Evolutionary conservation across 768 basidiomycete species (phyloP).

Genomic region (Mycena floridula): DNA sequence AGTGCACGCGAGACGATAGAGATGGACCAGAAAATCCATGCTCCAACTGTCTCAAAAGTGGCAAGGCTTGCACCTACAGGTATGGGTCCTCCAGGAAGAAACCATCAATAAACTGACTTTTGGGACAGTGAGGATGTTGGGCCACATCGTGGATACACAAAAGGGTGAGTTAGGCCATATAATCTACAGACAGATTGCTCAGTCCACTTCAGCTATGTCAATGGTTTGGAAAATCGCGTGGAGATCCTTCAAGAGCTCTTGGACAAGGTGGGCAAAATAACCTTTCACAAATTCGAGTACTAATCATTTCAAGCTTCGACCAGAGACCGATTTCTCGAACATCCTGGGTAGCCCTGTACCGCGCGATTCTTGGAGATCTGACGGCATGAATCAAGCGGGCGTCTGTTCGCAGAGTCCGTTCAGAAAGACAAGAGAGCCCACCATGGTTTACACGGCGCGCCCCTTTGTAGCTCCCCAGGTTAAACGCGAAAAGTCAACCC

Average conservation of each 20-base stretch:
- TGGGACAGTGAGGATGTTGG: too few relatives aligned
- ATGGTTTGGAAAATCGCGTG: conserved; percentile 50
- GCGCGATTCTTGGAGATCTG: conserved; percentile 56
- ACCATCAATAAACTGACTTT: conserved; percentile 34
- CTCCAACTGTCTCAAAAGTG: conserved; percentile 48
- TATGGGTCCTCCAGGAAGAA: conserved; percentile 11
- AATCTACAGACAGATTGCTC: background rate
- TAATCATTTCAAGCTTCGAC: conserved; percentile 56
- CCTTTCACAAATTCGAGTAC: background rate
- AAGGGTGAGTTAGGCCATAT: conserved; percentile 41
- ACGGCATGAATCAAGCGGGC: conserved; percentile 2
- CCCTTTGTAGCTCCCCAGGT: too few relatives aligned
- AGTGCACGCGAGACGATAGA: conserved; percentile 58
- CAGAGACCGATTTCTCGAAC: conserved; percentile 52
- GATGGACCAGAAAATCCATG: conserved; percentile 44
- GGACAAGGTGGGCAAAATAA: conserved; percentile 33
- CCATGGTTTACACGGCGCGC: too few relatives aligned
- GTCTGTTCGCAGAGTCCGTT: conserved; percentile 7
- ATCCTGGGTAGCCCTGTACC: conserved; percentile 58
- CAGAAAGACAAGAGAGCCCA: too few relatives aligned
- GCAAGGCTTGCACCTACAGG: conserved; percentile 56
- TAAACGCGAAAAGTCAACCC: too few relatives aligned
- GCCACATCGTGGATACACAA: conserved; percentile 61
- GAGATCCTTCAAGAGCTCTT: conserved; percentile 52
- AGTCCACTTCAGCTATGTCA: conserved; percentile 40